Evolutionary conservation across 1,284 basidiomycete species (phyloP), one percentile per base, ranked within the genome.

Genomic region (Sporisorium graminicola): DNA sequence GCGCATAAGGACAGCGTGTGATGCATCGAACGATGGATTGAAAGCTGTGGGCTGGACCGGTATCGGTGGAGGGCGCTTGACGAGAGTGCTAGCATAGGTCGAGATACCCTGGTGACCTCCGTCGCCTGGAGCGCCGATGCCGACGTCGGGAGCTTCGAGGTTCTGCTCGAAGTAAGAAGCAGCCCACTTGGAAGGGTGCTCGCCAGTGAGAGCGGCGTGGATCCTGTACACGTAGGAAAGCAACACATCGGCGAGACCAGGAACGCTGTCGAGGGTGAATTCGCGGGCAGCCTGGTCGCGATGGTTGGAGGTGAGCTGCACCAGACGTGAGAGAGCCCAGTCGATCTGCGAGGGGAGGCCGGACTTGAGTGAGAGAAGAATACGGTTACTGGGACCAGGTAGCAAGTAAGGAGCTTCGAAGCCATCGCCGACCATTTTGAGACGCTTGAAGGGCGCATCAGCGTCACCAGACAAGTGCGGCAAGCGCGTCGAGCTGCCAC

Each of bases 281-380:
- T 72, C 69, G 47, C 69, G 69, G 18, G 69, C 51, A 6, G 64
- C 59, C 22, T 52, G 59, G 14, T 69, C 64, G 31, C 72, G 61
- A 29, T 71, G 61, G 20, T 62, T 65, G 53, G 58, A 62, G 2
- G 74, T 74, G 42, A 74, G 60, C 26, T 61, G 31, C 12, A 78
- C 66, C 20, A 85, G 80, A 16, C 78, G 74, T 4, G 65, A 62
- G 20, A 85, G 67, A 2, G 82, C 82, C 83, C 83, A 85, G 56
- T 82, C 77, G 24, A 85, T 78, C 66, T 85, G 82, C 22, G 58
- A 70, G 22, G 80, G 77, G 18, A 85, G 66, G n/a, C 80, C 82
- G 2, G 81, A 83, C 43, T 76, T 74, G 52, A 85, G 67, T 37
- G 82, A 82, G 27, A 85, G 74, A 7, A 74, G 62, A 14, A 84